Base-by-base conservation (phyloP, 768 basidiomycete genomes). In the Lactarius hengduanensis region DNA sequence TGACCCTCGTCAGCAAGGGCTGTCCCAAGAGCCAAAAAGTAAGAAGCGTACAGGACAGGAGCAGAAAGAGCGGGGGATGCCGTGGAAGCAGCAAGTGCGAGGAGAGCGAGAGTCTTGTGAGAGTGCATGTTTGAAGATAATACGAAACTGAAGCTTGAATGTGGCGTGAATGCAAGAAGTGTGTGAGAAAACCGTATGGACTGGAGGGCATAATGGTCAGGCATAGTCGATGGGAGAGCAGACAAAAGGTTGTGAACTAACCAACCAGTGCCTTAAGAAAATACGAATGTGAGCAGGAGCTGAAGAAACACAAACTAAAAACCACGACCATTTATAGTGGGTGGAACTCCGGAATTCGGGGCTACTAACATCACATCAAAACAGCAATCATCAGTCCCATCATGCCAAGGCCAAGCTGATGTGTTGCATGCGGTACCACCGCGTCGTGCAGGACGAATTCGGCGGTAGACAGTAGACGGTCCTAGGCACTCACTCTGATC, bases 181-280 rank as follows among this genome's bases (percentile, higher is more conserved):
- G 45, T 47, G 26, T 5, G 20, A 50, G 45, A 15, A 36, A 40
- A 61, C 40, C 1, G 59, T 47, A 36, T 38, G 34, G 64, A 22
- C 64, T 65, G 26, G n/a, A 36, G 34, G 18, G 10, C 20, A 15
- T 50, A 5, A 22, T 10, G 18, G 45, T 61, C 15, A 59, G 38
- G 9, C 3, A 38, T 20, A n/a, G 36, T 22, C 43, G 38, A 30
- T 9, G n/a, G 16, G 7, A 61, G 13, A n/a, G 41, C 8, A 22
- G 30, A 4, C 26, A 26, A 22, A 36, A 10, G 11, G 13, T 40
- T 15, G 3, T 6, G 18, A 40, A 38, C 65, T 55, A n/a, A 66
- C 65, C 65, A 66, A 66, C 65, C 65, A 62, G 65, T 66, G 57
- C 57, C 65, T 40, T 3, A 11, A 7, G 47, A 38, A 7, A 55